A percentile compares a stretch with the other conserved stretches of the same genome.
Evolutionary conservation across 2,329 filamentous ascomycete genomes (phyloP).

Genomic region (Didymella sp.): DNA sequence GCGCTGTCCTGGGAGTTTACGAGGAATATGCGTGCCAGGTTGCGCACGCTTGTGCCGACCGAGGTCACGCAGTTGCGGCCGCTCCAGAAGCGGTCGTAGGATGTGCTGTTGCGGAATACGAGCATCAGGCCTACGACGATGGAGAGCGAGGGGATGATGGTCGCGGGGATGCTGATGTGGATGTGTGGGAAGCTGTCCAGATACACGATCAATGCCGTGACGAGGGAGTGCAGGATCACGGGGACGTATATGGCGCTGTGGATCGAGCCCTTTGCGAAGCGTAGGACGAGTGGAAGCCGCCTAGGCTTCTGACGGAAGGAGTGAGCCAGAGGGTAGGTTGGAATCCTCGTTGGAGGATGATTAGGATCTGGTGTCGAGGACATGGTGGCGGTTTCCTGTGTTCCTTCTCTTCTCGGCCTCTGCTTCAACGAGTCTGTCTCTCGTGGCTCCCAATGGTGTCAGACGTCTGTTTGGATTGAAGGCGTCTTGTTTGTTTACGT

Average conservation of each 20-base stretch:
- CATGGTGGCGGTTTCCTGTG: neutral
- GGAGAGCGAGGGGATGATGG: conserved; percentile 67
- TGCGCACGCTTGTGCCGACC: conserved; percentile 65
- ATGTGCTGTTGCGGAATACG: conserved; percentile 70
- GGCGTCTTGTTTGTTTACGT: neutral
- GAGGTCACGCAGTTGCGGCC: conserved; percentile 64
- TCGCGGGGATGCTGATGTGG: conserved; percentile 62
- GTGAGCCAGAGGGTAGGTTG: conserved; percentile 56
- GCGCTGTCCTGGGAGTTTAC: conserved; percentile 52
- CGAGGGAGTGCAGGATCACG: conserved; percentile 63
- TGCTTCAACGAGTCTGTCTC: neutral
- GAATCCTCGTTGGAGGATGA: conserved; percentile 15
- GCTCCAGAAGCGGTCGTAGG: conserved; percentile 70
- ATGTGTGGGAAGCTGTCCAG: conserved; percentile 60
- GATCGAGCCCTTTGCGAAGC: conserved; percentile 70
- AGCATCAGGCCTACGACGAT: conserved; percentile 73
- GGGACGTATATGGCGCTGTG: conserved; percentile 65
- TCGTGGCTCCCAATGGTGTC: neutral
- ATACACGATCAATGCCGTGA: conserved; percentile 66
- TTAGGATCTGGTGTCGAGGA: conserved; percentile 8
- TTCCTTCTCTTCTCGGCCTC: neutral
- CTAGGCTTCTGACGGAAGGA: conserved; percentile 56
- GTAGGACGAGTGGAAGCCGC: conserved; percentile 68
- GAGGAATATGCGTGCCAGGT: conserved; percentile 64
- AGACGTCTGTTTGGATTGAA: neutral